phyloP scores from a whole-genome alignment of 768 basidiomycete species.

The Boletus patriciae region DNA sequence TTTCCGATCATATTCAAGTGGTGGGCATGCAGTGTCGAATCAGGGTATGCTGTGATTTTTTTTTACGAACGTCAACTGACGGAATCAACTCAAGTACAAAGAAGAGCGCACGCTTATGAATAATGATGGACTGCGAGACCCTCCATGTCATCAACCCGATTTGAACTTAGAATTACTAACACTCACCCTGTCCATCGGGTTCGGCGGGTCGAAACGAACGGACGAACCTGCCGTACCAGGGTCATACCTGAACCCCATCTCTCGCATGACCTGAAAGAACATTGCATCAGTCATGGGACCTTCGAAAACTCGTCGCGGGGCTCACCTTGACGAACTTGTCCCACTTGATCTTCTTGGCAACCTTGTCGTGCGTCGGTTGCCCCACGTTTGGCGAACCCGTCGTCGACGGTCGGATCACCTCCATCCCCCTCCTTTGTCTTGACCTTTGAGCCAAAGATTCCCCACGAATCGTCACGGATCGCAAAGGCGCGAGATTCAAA shows the following conservation, averaged over 20 bases:
- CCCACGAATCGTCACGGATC: too few relatives aligned
- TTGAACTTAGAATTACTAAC: not conserved
- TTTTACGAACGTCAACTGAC: not conserved
- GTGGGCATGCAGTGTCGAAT: slow-evolving; percentile 43
- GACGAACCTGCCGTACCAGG: slow-evolving; percentile 79
- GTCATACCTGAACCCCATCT: slow-evolving; percentile 74
- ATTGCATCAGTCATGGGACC: not conserved
- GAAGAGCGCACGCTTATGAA: slow-evolving; percentile 64
- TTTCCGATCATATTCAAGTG: slow-evolving; percentile 52
- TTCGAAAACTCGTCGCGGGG: not conserved
- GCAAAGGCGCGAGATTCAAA: too few relatives aligned
- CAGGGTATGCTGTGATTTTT: slow-evolving; percentile 61
- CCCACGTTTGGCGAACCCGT: slow-evolving; percentile 60
- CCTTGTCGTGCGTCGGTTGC: slow-evolving; percentile 58
- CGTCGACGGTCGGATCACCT: too few relatives aligned
- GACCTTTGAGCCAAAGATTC: too few relatives aligned
- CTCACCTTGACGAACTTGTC: slow-evolving; percentile 71
- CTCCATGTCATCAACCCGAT: slow-evolving; percentile 1
- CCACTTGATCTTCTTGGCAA: slow-evolving; percentile 69
- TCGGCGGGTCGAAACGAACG: slow-evolving; percentile 80
- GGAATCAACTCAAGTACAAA: not conserved
- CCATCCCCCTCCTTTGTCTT: too few relatives aligned
- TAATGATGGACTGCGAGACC: slow-evolving; percentile 56
- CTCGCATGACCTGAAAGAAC: slow-evolving; percentile 60
- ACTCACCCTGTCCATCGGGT: slow-evolving; percentile 46